Base-by-base conservation (phyloP, 805 yeast genomes). In the Naumovozyma baii region DNA sequence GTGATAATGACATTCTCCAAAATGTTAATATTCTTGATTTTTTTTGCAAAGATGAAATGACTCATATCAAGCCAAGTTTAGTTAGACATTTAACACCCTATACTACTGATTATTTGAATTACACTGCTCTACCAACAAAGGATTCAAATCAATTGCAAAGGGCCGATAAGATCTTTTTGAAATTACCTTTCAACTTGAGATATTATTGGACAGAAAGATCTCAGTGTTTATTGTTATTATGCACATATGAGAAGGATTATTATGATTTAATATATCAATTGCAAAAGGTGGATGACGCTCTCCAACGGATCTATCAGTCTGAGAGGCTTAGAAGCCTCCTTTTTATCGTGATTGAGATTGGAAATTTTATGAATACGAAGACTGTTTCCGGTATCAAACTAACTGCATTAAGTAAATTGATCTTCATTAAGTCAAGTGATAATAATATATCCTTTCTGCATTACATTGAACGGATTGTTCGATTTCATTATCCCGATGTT, bases 301-400 rank as follows among this genome's bases (percentile, higher is more conserved):
- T 78, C 17, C 73, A 68, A 22, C 66, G 71, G 20, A 64, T 83
- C 18, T 67, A 64, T 38, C 61, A 66, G 12, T 80, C 86, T 0
- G 50, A 65, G 14, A 69, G 74, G 30, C 68, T 83, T 51, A 69
- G 74, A 45, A 68, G 69, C 39, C 72, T 82, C 2, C 70, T 83
- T 43, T 77, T 73, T 45, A 73, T 83, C 33, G 79, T 83, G 44
- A 73, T 80, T 47, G 77, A 78, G 12, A 74, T 83, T 41, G 94
- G 92, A 45, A 83, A 83, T 50, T 81, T 74, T 49, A 83, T 83
- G 92, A 83, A 83, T 55, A 86, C 80, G 50, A 82, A 78, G 50
- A 72, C 73, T 45, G 87, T 84, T 0, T 67, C 68, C 26, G 94
- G 94, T 16, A 81, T 83, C 59, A 79, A 73, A 50, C 64, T 83